Evolutionary conservation across 768 basidiomycete species (phyloP), one percentile per base, ranked within the genome.

Genomic region (Leccinum truebloodii): DNA sequence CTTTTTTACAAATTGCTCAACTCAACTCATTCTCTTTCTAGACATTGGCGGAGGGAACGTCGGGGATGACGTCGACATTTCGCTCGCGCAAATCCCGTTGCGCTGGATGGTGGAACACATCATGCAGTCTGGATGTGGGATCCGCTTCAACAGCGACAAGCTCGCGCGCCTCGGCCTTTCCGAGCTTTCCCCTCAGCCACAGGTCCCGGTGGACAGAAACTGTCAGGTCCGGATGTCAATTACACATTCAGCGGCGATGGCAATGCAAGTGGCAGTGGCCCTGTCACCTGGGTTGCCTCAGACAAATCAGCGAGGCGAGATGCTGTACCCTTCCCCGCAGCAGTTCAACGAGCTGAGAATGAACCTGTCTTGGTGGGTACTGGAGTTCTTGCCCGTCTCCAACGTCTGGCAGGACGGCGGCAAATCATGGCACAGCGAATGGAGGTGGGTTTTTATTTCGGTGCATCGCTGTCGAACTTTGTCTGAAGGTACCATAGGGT

Each of bases 21-120:
- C 39, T 39, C 39, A 18, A 39, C 18, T 2, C 6, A 6, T 16
- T 28, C 1, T 28, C 26, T 28, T 12, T 48, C n/a, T 50, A 89
- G 90, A 92, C 68, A 77, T 92, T 22, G 91, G 91, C 24, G 91
- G 91, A 13, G 87, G 88, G 16, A 72, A 77, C 6, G 82, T 83
- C 3, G 50, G 67, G 4, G 81, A 90, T 61, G 72, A 71, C 4
- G 75, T 60, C 8, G 32, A 76, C 1, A 53, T 66, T 6, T 77
- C 77, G 8, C 79, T 93, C 5, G 75, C 83, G 1, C 81, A 89
- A 64, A 84, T 90, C 65, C 75, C 84, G 18, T 76, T 94, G 30
- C 82, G 83, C 28, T 94, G 91, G 91, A 91, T 94, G 90, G 78
- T 92, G 39, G 84, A 85, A 56, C 82, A 93, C 64, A 78, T 85